These are phyloP conservation scores for Fusarium vanettenii DNA, from an alignment of 2,329 filamentous ascomycete genomes.

Conservation along the genomic window DNA sequence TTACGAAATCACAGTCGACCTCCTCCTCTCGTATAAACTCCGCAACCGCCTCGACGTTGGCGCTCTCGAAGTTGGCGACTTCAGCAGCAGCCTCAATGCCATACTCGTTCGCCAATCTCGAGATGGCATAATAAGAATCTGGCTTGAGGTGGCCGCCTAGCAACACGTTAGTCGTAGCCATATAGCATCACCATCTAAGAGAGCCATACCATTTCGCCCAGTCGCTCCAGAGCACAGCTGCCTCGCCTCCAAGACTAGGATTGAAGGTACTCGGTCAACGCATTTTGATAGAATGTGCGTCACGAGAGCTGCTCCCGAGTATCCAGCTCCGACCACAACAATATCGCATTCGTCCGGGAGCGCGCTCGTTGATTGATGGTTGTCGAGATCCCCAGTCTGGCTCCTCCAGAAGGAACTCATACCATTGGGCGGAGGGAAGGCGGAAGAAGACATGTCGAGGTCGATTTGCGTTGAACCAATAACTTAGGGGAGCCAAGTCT, in stretches of 20 bases:
- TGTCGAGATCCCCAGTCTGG: background rate
- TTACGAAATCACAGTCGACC: slow-evolving; percentile 58
- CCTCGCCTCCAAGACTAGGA: slow-evolving; percentile 50
- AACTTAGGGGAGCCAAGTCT: background rate
- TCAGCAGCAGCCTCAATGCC: slow-evolving; percentile 35
- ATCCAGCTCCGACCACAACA: slow-evolving; percentile 60
- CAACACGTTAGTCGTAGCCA: background rate
- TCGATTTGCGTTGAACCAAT: background rate
- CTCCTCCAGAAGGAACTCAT: slow-evolving; percentile 29
- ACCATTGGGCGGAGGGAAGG: slow-evolving; percentile 1
- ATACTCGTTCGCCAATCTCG: background rate
- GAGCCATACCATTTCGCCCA: slow-evolving; percentile 48
- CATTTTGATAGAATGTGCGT: slow-evolving; percentile 52
- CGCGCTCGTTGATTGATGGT: background rate
- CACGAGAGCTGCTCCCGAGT: slow-evolving; percentile 56
- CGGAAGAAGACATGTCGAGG: background rate
- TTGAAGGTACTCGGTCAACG: slow-evolving; percentile 29
- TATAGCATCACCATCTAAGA: background rate
- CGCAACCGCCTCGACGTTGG: slow-evolving; percentile 44
- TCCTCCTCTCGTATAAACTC: slow-evolving; percentile 50
- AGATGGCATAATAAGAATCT: slow-evolving; percentile 18
- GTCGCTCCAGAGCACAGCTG: slow-evolving; percentile 52
- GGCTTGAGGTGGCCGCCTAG: slow-evolving; percentile 36
- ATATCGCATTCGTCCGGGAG: slow-evolving; percentile 56
- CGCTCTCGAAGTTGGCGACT: slow-evolving; percentile 30